Evolutionary conservation across 129 eudicot species (phyloP).

Genomic region (Saussurea involucrata): DNA sequence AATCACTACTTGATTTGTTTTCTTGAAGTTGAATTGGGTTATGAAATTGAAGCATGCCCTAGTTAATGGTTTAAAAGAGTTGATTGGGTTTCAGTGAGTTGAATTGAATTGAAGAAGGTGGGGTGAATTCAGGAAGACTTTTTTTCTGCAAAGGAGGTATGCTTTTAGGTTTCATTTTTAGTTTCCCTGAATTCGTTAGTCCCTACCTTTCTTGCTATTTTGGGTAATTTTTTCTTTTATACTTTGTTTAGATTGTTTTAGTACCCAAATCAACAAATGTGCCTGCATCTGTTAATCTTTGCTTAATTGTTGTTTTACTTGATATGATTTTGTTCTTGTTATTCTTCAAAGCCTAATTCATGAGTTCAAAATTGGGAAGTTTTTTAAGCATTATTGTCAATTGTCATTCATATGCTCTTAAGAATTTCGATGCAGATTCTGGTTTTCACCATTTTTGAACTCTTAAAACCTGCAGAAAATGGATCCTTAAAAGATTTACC

Average conservation of each 20-base stretch:
- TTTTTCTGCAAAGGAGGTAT: constrained; percentile 27
- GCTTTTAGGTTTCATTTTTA: constrained; percentile 10
- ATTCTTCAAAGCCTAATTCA: background rate
- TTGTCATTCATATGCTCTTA: constrained; percentile 2
- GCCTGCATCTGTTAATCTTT: constrained; percentile 3
- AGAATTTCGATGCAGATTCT: constrained; percentile 10
- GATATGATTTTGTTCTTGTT: constrained; percentile 1
- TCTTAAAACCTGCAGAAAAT: no score
- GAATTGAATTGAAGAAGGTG: constrained; percentile 16
- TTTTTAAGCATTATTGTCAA: constrained; percentile 2
- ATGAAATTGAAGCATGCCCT: constrained; percentile 17
- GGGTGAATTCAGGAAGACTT: background rate
- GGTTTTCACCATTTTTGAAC: background rate
- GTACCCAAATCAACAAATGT: constrained; percentile 7
- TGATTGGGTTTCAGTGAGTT: background rate
- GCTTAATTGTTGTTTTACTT: background rate
- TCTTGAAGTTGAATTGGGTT: constrained; percentile 15
- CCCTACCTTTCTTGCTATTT: constrained; percentile 17
- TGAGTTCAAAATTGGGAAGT: background rate
- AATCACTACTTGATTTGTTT: background rate
- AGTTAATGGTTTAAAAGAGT: constrained; percentile 9
- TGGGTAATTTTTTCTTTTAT: constrained; percentile 17
- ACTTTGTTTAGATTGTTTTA: background rate
- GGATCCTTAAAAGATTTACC: no score
- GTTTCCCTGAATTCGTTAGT: constrained; percentile 11